phyloP scores from a whole-genome alignment of 345 rosid species.

The Durio zibethinus region DNA sequence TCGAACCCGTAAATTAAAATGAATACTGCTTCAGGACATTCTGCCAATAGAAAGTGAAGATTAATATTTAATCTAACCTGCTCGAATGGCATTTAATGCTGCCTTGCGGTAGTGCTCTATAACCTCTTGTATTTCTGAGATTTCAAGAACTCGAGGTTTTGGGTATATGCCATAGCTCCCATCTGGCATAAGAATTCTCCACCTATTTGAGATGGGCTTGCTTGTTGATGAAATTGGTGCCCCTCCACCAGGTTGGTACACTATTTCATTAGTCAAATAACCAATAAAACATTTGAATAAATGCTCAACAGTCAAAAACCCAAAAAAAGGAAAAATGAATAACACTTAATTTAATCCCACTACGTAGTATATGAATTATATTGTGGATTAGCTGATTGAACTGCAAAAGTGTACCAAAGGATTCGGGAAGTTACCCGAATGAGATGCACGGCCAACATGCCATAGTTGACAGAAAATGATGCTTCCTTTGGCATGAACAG shows the following conservation, averaged over 20 bases:
- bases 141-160: conserved; percentile 42
- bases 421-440: conserved; percentile 35
- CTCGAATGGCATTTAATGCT: conserved; percentile 67
- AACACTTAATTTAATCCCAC: not conserved
- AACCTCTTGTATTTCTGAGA: conserved; percentile 45
- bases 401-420: not conserved
- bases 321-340: not conserved
- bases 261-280: conserved; percentile 29
- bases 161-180: conserved; percentile 48
- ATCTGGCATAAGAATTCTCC: conserved; percentile 68
- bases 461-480: conserved; percentile 82
- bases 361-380: not conserved
- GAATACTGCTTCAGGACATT: not conserved
- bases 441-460: conserved; percentile 96
- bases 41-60: not conserved
- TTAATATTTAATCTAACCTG: conserved; percentile 41
- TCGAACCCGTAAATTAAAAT: not conserved
- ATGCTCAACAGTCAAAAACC: not conserved
- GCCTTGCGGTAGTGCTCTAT: conserved; percentile 56
- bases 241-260: conserved; percentile 68
- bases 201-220: conserved; percentile 54
- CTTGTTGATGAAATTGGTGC: conserved; percentile 73
- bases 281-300: not conserved
- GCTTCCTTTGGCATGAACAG: conserved; percentile 76
- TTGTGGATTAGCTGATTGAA: not conserved